These are phyloP conservation scores for Ophiostoma angusticollis DNA, from an alignment of 2,329 filamentous ascomycete genomes.

Conservation along the genomic window DNA sequence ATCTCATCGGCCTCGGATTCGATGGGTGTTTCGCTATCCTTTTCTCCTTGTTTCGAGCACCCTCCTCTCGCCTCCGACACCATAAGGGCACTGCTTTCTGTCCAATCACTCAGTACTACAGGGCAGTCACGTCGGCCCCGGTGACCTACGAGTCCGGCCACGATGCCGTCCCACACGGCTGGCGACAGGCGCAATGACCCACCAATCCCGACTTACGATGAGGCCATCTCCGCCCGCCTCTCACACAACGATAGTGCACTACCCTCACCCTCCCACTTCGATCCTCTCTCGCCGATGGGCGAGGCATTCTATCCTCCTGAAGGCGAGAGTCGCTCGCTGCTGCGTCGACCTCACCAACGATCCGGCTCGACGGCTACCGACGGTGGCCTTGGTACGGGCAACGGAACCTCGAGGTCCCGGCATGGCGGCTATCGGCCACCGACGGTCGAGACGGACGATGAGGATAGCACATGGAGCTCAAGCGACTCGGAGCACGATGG, in stretches of 20 bases:
- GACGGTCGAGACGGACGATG: conserved; percentile 66
- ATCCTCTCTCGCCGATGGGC: conserved; percentile 41
- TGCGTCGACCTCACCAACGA: conserved; percentile 37
- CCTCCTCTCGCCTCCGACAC: not conserved
- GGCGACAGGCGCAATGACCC: conserved; percentile 44
- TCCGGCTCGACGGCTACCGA: conserved; percentile 23
- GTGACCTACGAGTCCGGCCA: not conserved
- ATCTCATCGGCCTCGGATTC: not conserved
- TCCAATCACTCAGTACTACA: not conserved
- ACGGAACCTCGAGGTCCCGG: conserved; percentile 26
- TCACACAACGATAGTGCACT: conserved; percentile 21
- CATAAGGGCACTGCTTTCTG: too few species aligned
- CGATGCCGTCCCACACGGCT: conserved; percentile 16
- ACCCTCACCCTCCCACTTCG: conserved; percentile 20
- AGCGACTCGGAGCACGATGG: conserved; percentile 26
- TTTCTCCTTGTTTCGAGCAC: not conserved
- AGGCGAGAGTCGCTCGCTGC: conserved; percentile 65
- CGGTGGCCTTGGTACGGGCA: conserved; percentile 11
- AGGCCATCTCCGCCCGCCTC: conserved; percentile 52
- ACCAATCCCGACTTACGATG: conserved; percentile 74
- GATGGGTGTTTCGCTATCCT: conserved; percentile 1
- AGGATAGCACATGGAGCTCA: conserved; percentile 43
- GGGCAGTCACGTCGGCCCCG: not conserved
- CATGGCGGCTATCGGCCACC: conserved; percentile 59
- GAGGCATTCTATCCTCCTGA: conserved; percentile 53